Percentiles rank a stretch among this genome's conserved stretches.
Conservation (phyloP, 495 filamentous ascomycete genomes). For the Aspergillus nanangensis region DNA sequence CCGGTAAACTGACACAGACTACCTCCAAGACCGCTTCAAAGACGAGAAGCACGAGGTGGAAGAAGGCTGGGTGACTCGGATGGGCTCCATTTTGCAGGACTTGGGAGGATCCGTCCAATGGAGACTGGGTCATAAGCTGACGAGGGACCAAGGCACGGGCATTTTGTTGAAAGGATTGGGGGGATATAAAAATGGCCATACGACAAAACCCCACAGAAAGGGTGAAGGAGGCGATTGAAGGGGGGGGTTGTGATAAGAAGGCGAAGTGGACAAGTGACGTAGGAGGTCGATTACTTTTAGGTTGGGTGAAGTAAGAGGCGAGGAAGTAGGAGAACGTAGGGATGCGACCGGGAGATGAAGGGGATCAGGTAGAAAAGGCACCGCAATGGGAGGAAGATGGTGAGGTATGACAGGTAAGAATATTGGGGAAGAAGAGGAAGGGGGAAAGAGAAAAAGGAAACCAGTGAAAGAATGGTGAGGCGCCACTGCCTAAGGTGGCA, state of each 20-base stretch:
- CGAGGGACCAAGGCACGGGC: constrained; percentile 31
- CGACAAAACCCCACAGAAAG: constrained; percentile 14
- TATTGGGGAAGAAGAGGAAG: no score
- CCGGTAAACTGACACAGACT: constrained; percentile 88
- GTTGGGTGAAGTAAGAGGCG: no score
- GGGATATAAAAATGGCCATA: constrained; percentile 53
- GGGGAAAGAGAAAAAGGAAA: no score
- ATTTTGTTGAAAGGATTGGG: constrained; percentile 59
- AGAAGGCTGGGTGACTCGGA: constrained; percentile 60
- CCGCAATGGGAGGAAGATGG: no score
- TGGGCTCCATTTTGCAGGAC: constrained; percentile 29
- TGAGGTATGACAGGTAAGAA: no score
- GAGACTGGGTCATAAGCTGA: constrained; percentile 26
- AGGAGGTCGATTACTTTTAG: no score
- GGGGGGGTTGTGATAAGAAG: neutral
- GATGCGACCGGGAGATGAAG: no score
- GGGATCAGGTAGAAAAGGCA: no score
- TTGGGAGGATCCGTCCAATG: constrained; percentile 26
- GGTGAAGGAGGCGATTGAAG: neutral
- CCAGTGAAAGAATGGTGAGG: no score
- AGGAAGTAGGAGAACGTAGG: no score
- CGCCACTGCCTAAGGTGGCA: no score
- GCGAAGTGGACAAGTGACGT: neutral
- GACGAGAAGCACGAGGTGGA: constrained; percentile 76
- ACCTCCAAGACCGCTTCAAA: constrained; percentile 97